phyloP scores from a whole-genome alignment of 352 stramenopile genomes.

The Pythium phragmiticola region DNA sequence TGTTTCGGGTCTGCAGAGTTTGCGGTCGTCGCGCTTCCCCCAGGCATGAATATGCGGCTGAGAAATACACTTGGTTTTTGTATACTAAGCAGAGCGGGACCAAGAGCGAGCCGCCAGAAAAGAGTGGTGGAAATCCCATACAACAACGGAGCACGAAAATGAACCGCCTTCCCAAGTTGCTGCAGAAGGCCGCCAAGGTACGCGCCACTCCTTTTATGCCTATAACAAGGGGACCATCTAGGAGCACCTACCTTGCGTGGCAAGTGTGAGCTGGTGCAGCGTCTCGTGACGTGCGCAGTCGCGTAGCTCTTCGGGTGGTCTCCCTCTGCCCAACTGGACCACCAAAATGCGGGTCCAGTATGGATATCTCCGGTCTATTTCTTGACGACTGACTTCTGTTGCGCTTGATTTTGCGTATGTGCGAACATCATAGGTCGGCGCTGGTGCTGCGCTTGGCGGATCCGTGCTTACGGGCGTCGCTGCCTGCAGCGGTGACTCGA shows the following conservation, averaged over 20 bases:
- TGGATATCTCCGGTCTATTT: constrained; percentile 16
- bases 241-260: not conserved
- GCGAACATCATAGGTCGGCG: constrained; percentile 45
- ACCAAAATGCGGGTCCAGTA: constrained; percentile 50
- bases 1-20: constrained; percentile 19
- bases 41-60: constrained; percentile 28
- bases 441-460: constrained; percentile 62
- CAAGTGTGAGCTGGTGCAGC: not conserved
- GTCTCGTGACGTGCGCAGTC: not conserved
- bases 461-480: constrained; percentile 81
- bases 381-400: constrained; percentile 13
- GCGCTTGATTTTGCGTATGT: constrained; percentile 13
- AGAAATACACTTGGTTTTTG: constrained; percentile 29
- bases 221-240: not conserved
- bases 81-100: constrained; percentile 23
- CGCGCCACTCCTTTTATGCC: constrained; percentile 2
- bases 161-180: constrained; percentile 70
- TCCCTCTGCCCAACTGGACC: constrained; percentile 37
- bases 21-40: constrained; percentile 24
- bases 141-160: constrained; percentile 51
- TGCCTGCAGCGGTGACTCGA: constrained; percentile 84
- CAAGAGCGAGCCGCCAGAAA: constrained; percentile 36
- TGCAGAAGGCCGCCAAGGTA: constrained; percentile 77
- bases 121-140: constrained; percentile 47
- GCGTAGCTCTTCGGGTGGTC: constrained; percentile 26